Base-by-base conservation (phyloP, 176 grass and related monocot species). In the Carex myosuroides region DNA sequence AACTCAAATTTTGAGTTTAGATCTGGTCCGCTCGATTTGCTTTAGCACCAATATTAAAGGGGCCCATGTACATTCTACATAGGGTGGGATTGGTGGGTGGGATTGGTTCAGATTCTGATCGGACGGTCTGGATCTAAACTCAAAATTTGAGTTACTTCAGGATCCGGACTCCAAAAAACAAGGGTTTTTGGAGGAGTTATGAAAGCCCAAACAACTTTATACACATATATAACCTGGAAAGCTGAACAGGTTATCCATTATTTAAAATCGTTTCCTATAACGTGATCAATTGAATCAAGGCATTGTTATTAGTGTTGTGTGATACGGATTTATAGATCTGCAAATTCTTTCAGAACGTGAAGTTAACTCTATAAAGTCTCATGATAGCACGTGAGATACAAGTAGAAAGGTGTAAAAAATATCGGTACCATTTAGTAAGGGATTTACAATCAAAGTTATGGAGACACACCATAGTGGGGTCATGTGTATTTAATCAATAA, bases 381-480 rank as follows among this genome's bases (percentile, higher is more conserved):
- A n/a, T 83, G 81, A 67, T 54, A 32, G 60, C 60, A 83, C 22
- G 11, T 54, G 81, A 69, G 7, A 65, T 81, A 58, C 22, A 83
- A 81, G 59, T 81, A 81, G 9, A 64, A 64, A 64, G n/a, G 11
- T 64, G 79, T 81, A 61, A 59, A 70, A 81, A 61, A 41, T 29
- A 42, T 26, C 9, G 8, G 30, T 62, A 33, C 30, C 11, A 80
- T 42, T 60, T 80, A 61, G 1, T 30, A 29, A 42, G 10, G 39
- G 39, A n/a, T 82, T 64, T 66, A 26, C 4, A 82, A 53, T 13
- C 22, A 20, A 69, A 54, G 64, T 83, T 29, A 66, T 83, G 42
- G 39, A 66, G 81, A 69, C 81, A 83, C 56, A 44, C 11, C 44
- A 67, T 83, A 69, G 81, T 83, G 81, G 80, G 80, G 41, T 83